phyloP scores from a whole-genome alignment of 1,284 basidiomycete species.

The Hemileia vastatrix region DNA sequence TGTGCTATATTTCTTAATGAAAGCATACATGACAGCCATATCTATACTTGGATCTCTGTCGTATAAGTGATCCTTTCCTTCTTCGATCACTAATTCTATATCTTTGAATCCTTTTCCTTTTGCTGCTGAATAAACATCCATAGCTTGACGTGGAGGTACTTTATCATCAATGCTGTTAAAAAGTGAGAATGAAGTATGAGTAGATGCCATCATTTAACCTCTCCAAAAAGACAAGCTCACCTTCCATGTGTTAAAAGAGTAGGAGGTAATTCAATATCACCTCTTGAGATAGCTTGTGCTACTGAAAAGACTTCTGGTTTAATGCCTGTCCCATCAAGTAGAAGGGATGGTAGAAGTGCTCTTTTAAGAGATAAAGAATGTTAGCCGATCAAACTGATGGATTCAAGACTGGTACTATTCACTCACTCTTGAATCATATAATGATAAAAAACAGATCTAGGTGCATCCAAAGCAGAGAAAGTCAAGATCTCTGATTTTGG shows the following conservation, averaged over 20 bases:
- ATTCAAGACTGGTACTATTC: background rate
- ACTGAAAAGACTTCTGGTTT: slow-evolving; percentile 27
- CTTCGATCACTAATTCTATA: slow-evolving; percentile 25
- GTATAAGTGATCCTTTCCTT: slow-evolving; percentile 32
- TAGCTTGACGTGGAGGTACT: slow-evolving; percentile 30
- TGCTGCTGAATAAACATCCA: slow-evolving; percentile 30
- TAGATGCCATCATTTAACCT: background rate
- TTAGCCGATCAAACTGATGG: slow-evolving; percentile 12
- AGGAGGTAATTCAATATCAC: slow-evolving; percentile 26
- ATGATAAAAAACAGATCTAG: slow-evolving; percentile 27
- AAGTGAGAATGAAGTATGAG: background rate
- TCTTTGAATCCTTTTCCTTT: slow-evolving; percentile 15
- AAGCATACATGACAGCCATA: slow-evolving; percentile 33
- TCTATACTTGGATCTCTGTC: slow-evolving; percentile 23
- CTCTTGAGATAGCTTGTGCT: slow-evolving; percentile 24
- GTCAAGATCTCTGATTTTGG: slow-evolving; percentile 15
- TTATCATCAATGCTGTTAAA: slow-evolving; percentile 31
- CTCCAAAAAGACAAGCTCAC: slow-evolving; percentile 10
- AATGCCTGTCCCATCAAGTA: slow-evolving; percentile 32
- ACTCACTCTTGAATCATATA: slow-evolving; percentile 29
- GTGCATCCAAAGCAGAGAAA: slow-evolving; percentile 4
- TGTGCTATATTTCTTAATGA: slow-evolving; percentile 28
- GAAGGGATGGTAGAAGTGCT: slow-evolving; percentile 28
- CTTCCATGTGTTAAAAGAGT: slow-evolving; percentile 32
- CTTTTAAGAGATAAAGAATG: slow-evolving; percentile 11